These are phyloP conservation scores for Coemansia sp. DNA, from an alignment of 192 early-diverging fungal genomes.

Conservation along the genomic window DNA sequence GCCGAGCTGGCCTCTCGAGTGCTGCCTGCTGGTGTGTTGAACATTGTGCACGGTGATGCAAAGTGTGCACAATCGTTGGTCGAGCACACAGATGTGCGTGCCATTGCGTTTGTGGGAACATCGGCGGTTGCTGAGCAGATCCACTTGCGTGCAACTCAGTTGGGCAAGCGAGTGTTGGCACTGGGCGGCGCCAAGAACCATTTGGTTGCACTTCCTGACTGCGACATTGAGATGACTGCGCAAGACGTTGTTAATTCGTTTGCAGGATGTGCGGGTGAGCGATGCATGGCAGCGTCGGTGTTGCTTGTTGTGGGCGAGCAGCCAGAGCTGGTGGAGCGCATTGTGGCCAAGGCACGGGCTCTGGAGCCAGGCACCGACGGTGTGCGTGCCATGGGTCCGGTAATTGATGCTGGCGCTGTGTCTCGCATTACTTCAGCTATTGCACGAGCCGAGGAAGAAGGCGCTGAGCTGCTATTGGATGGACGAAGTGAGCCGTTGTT, in stretches of 20 bases:
- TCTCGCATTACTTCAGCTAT: constrained; percentile 68
- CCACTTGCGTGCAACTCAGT: constrained; percentile 39
- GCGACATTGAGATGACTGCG: constrained; percentile 74
- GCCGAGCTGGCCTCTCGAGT: constrained; percentile 59
- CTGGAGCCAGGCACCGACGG: constrained; percentile 54
- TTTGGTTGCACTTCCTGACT: constrained; percentile 74
- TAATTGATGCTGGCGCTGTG: constrained; percentile 67
- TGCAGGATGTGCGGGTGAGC: constrained; percentile 74
- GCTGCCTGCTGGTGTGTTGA: constrained; percentile 74
- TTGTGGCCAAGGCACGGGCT: constrained; percentile 60
- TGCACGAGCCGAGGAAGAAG: constrained; percentile 50
- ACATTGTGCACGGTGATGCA: constrained; percentile 66
- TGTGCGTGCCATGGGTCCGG: constrained; percentile 66
- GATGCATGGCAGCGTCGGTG: constrained; percentile 78
- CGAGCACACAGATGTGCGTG: constrained; percentile 63
- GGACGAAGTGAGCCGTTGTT: constrained; percentile 54
- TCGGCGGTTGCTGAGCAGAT: constrained; percentile 72
- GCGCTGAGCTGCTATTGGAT: constrained; percentile 70
- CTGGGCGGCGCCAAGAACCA: constrained; percentile 79
- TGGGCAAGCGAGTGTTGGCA: constrained; percentile 72
- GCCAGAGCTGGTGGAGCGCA: constrained; percentile 60
- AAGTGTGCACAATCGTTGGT: constrained; percentile 58
- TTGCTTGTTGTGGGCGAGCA: constrained; percentile 71
- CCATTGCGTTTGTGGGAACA: constrained; percentile 80
- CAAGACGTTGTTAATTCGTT: constrained; percentile 76